Evolutionary conservation across 2,329 filamentous ascomycete species (phyloP).

Genomic region (Fusarium tupiense): DNA sequence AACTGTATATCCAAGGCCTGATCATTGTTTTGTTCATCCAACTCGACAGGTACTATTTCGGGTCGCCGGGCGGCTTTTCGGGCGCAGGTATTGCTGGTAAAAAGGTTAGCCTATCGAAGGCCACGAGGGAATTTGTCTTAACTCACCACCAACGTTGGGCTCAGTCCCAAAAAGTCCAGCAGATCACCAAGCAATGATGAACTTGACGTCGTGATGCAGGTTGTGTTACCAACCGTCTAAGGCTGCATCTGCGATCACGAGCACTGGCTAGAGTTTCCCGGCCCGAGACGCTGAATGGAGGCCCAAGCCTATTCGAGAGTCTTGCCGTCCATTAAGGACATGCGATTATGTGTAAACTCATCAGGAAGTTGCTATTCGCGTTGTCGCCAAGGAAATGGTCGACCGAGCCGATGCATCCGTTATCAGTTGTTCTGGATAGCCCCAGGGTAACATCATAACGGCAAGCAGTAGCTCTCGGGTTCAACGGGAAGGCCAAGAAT

Average conservation of each 20-base stretch:
- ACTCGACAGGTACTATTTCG: neutral
- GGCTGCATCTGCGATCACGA: too few species aligned
- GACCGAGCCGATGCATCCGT: neutral
- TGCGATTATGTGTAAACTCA: neutral
- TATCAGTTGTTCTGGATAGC: neutral
- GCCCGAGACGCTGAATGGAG: neutral
- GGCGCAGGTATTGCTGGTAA: too few species aligned
- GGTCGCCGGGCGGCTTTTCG: too few species aligned
- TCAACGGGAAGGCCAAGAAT: neutral
- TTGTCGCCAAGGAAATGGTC: neutral
- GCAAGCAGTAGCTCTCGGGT: neutral
- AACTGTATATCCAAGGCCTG: neutral
- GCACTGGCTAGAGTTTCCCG: fast-evolving
- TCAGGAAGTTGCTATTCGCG: neutral
- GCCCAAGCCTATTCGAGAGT: fast-evolving
- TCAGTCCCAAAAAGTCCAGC: neutral
- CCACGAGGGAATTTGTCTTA: fast-evolving
- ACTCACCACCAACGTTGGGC: neutral
- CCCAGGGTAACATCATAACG: too few species aligned
- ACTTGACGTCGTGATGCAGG: neutral
- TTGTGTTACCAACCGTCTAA: neutral
- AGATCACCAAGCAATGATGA: too few species aligned
- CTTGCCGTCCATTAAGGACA: too few species aligned
- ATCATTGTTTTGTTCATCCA: neutral
- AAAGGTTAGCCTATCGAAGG: neutral